Evolutionary conservation across 106 monocot species (phyloP).

Genomic region (Chionographis japonica): DNA sequence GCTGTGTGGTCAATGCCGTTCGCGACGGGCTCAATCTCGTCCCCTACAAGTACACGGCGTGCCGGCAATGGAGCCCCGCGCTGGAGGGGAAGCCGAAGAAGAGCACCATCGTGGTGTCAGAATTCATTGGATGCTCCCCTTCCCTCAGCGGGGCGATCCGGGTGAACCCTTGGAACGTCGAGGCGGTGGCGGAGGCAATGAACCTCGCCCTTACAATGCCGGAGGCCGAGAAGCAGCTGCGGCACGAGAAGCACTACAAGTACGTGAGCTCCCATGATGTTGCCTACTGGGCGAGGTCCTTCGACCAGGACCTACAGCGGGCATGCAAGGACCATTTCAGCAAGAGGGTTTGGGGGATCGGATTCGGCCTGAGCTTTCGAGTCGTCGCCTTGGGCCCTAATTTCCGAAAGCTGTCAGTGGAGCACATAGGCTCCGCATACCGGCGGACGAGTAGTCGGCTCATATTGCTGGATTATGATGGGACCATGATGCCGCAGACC

Average conservation of each 20-base stretch:
- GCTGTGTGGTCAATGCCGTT: conserved; percentile 77
- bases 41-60: conserved; percentile 85
- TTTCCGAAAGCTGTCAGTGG: conserved; percentile 80
- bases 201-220: conserved; percentile 61
- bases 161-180: conserved; percentile 85
- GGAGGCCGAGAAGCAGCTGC: conserved; percentile 74
- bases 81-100: conserved; percentile 36
- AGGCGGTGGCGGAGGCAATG: conserved; percentile 71
- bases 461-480: conserved; percentile 88
- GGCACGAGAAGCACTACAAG: conserved; percentile 77
- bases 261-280: conserved; percentile 87
- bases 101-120: conserved; percentile 79
- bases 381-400: conserved; percentile 77
- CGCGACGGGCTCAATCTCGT: conserved; percentile 85
- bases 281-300: conserved; percentile 81
- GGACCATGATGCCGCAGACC: conserved; percentile 76
- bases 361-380: conserved; percentile 78
- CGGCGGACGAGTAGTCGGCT: conserved; percentile 49
- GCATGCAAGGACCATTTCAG: conserved; percentile 76
- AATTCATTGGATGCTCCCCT: conserved; percentile 61
- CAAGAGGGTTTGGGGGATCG: conserved; percentile 86
- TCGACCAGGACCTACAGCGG: conserved; percentile 87
- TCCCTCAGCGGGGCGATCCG: conserved; percentile 55
- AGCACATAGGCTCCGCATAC: conserved; percentile 67
- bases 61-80: conserved; percentile 50